Evolutionary conservation across 73 alveolate genomes (phyloP).

Genomic region (Durusdinium trenchii): DNA sequence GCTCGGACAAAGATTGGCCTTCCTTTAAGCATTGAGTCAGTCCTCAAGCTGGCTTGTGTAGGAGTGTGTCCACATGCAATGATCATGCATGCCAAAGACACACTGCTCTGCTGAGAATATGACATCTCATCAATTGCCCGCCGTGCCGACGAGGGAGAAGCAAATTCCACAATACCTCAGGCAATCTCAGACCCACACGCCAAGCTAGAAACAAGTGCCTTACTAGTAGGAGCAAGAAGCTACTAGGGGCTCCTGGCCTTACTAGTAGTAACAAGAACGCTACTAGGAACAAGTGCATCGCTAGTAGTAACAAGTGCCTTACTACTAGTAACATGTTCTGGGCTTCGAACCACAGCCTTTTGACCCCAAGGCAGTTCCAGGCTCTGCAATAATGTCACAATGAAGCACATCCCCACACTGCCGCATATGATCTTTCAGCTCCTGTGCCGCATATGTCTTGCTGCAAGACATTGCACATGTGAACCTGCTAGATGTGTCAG

Average conservation of each 20-base stretch:
- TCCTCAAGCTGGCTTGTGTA: background rate
- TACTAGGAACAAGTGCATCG: no score
- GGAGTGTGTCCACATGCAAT: background rate
- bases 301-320: no score
- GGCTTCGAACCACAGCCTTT: constrained; percentile 64
- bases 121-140: constrained; percentile 50
- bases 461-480: background rate
- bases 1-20: constrained; percentile 60
- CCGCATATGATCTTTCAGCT: constrained; percentile 76
- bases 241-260: no score
- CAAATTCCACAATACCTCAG: constrained; percentile 48
- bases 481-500: background rate
- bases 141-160: constrained; percentile 34
- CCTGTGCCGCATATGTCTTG: background rate
- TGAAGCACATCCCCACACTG: constrained; percentile 84
- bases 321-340: no score
- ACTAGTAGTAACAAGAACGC: no score
- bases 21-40: constrained; percentile 55
- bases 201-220: no score
- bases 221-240: no score
- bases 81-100: background rate
- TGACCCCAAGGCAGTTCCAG: constrained; percentile 52
- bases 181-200: no score
- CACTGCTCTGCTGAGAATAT: background rate
- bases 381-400: constrained; percentile 72